Conservation (phyloP, 306 rosid genomes). For the Oxytropis ochrocephala region DNA sequence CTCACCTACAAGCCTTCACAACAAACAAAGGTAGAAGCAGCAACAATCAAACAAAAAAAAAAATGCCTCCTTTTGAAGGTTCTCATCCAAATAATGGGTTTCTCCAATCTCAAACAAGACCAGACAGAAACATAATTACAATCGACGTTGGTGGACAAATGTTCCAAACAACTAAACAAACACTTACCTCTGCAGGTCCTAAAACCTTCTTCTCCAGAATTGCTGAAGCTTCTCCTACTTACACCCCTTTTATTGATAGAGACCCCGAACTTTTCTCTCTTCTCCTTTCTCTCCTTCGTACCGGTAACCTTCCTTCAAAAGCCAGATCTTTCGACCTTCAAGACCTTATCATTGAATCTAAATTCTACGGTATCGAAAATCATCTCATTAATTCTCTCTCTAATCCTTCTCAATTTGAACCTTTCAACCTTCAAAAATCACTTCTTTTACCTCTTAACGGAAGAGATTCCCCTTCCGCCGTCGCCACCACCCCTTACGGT, state of each 20-base stretch:
- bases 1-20: background rate
- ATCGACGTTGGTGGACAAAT: conserved; percentile 77
- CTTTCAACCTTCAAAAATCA: conserved; percentile 73
- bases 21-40: too few relatives aligned
- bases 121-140: conserved; percentile 56
- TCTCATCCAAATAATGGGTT: background rate
- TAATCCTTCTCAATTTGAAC: conserved; percentile 73
- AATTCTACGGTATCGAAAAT: conserved; percentile 69
- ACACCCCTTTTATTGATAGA: conserved; percentile 57
- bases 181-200: conserved; percentile 58
- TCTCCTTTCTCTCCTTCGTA: conserved; percentile 83
- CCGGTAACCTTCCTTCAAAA: conserved; percentile 81
- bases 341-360: conserved; percentile 69
- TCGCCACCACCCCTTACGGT: conserved; percentile 61
- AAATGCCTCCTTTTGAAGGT: conserved; percentile 50
- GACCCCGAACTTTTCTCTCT: conserved; percentile 84
- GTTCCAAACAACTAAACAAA: conserved; percentile 87
- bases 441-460: conserved; percentile 56
- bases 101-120: conserved; percentile 3
- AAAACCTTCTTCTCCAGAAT: conserved; percentile 50
- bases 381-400: conserved; percentile 58
- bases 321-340: conserved; percentile 65
- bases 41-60: background rate
- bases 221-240: conserved; percentile 16
- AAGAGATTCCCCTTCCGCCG: conserved; percentile 65